These are phyloP conservation scores for Geotrichum klebahnii DNA, from an alignment of 1,139 yeast genomes.

Conservation along the genomic window DNA sequence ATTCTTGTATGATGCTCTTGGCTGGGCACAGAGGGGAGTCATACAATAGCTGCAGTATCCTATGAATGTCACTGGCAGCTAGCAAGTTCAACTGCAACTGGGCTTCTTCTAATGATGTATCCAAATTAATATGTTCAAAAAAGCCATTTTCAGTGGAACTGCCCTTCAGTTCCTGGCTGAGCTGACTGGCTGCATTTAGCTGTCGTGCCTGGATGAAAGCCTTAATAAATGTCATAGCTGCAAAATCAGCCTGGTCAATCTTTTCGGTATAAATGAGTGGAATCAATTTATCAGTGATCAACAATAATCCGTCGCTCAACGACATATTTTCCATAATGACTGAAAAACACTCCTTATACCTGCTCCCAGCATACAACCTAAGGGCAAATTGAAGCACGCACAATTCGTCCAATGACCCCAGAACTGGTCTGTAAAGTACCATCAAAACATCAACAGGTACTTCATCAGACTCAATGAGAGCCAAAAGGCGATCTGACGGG, in stretches of 20 bases:
- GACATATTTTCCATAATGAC: slow-evolving; percentile 13
- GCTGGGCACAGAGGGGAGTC: not conserved
- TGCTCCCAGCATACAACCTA: slow-evolving; percentile 4
- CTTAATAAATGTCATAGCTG: not conserved
- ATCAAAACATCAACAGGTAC: slow-evolving; percentile 14
- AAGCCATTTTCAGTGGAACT: not conserved
- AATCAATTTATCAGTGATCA: slow-evolving; percentile 6
- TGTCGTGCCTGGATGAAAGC: slow-evolving; percentile 9
- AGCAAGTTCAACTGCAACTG: slow-evolving; percentile 6
- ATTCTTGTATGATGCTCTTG: not conserved
- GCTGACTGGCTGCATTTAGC: slow-evolving; percentile 14
- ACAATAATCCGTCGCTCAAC: slow-evolving; percentile 7
- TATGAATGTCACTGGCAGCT: not conserved
- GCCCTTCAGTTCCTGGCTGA: slow-evolving; percentile 3
- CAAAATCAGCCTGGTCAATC: slow-evolving; percentile 10
- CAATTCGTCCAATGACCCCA: slow-evolving; percentile 9
- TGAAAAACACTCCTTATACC: slow-evolving; percentile 10
- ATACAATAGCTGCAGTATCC: slow-evolving; percentile 1
- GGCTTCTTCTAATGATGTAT: slow-evolving; percentile 7
- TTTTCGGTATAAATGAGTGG: not conserved
- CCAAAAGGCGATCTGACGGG: slow-evolving; percentile 18
- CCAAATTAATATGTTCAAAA: not conserved
- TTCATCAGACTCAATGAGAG: slow-evolving; percentile 9
- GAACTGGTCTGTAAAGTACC: slow-evolving; percentile 12
- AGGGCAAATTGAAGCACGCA: slow-evolving; percentile 15